Evolutionary conservation across 768 basidiomycete genomes (phyloP).

Genomic region (Hygrocybe punicea): DNA sequence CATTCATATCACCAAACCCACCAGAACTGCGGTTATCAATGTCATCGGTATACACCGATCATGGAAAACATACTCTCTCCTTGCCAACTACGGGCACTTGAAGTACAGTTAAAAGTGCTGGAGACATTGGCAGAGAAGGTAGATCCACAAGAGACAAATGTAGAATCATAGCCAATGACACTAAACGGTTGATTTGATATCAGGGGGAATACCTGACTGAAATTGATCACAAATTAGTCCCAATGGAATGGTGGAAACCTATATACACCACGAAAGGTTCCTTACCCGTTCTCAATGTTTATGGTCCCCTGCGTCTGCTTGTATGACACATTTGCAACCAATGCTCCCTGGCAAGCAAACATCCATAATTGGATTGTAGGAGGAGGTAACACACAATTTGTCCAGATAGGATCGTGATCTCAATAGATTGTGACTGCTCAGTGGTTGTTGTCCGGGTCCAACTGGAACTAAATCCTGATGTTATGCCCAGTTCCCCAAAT

Average conservation of each 20-base stretch:
- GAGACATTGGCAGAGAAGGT: background rate
- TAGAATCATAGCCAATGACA: background rate
- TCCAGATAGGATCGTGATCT: background rate
- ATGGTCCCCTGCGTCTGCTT: background rate
- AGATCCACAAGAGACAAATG: background rate
- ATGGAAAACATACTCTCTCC: no score
- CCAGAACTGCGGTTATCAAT: no score
- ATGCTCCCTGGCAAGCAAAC: background rate
- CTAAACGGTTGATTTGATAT: slow-evolving; percentile 1
- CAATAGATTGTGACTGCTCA: background rate
- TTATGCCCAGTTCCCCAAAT: no score
- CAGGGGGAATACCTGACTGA: background rate
- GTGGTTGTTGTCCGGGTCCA: background rate
- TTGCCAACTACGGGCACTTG: background rate
- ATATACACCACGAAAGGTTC: no score
- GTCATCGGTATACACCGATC: no score
- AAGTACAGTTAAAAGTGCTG: background rate
- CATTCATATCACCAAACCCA: no score
- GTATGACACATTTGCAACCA: background rate
- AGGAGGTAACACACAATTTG: background rate
- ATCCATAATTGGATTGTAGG: no score
- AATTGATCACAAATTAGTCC: background rate
- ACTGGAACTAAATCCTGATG: background rate
- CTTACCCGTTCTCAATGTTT: slow-evolving; percentile 2
- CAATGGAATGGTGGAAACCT: background rate